A percentile compares a stretch with the other conserved stretches of the same genome.
Evolutionary conservation across 2,329 filamentous ascomycete genomes (phyloP).

Genomic region (Monosporascus sp.): DNA sequence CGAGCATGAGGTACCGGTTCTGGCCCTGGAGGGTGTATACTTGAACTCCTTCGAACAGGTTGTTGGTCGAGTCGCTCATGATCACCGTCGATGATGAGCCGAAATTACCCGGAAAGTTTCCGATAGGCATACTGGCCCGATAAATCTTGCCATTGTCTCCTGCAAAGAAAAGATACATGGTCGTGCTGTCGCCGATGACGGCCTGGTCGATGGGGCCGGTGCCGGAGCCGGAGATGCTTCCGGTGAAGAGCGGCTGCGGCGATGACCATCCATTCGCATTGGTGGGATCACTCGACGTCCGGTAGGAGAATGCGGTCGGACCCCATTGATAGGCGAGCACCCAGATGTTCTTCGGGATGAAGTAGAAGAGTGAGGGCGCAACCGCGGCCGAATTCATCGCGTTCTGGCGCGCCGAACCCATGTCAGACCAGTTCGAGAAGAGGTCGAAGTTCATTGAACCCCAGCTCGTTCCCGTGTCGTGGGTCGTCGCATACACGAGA

Average conservation of each 20-base stretch:
- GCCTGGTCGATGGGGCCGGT: conserved; percentile 59
- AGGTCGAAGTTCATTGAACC: conserved; percentile 55
- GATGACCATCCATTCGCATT: conserved; percentile 53
- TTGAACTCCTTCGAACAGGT: conserved; percentile 62
- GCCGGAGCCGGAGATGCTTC: conserved; percentile 42
- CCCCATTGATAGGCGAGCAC: conserved; percentile 65
- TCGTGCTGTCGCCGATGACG: conserved; percentile 52
- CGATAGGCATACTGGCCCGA: conserved; percentile 56
- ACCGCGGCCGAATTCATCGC: conserved; percentile 41
- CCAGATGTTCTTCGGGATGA: conserved; percentile 56
- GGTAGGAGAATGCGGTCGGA: conserved; percentile 52
- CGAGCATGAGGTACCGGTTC: conserved; percentile 61
- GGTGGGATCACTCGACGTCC: conserved; percentile 52
- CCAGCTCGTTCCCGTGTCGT: conserved; percentile 38
- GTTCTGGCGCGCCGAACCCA: conserved; percentile 48
- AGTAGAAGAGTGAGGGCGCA: conserved; percentile 60
- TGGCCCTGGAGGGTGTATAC: conserved; percentile 56
- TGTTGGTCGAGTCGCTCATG: conserved; percentile 47
- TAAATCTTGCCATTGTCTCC: conserved; percentile 66
- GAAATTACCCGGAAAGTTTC: conserved; percentile 57
- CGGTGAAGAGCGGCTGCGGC: conserved; percentile 50
- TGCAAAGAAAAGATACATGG: conserved; percentile 64
- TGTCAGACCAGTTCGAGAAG: conserved; percentile 47
- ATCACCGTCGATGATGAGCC: conserved; percentile 44
- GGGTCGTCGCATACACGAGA: conserved; percentile 54